Base-by-base conservation (phyloP, 2,329 filamentous ascomycete species). In the Neonectria ditissima region DNA sequence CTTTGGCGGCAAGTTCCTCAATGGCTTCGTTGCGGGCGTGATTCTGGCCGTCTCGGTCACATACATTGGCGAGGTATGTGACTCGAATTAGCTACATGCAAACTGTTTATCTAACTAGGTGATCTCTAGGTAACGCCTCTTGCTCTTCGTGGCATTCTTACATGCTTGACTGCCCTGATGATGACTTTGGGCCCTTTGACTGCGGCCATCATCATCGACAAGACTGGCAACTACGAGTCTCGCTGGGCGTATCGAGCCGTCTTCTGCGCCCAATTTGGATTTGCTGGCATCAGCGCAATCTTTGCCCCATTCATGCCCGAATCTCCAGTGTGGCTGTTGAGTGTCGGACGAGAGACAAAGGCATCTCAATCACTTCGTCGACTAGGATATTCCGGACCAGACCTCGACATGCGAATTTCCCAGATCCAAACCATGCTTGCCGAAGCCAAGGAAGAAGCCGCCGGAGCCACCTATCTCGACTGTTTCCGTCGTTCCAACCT, bases 1-100 rank as follows among this genome's bases (percentile, higher is more conserved):
- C 70, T 81, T 81, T 59, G 72, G 75, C 20, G 80, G 80, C 18
- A 82, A 82, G 59, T 79, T 81, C 57, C 62, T 82, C 32, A 81
- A 81, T 51, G 80, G 79, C 1, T 80, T 81, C 54, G 76, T 78
- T 0, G 72, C 73, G 10, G 75, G 75, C 32, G 65, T 68, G 14
- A 62, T 75, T n/a, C 63, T 63, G 1, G 69, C 73, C 0, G 72
- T 75, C 4, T 69, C 68, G 1, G 70, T 76, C 16, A 73, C 72
- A 6, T 77, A 77, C 61, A 72, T 76, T 20, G 74, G 75, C 47
- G 75, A 77, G 68, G 75, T 76, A 53, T 41, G 68, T 34, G 32
- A 5, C 5, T 34, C 11, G 16, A 34, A 16, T 45, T 22, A 18
- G 11, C 14, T 34, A 13, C 14, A 13, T 5, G 10, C 3, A 13